A percentile compares a stretch with the other conserved stretches of the same genome.
These are phyloP conservation scores for Cryptosporidium ubiquitum DNA, from an alignment of 169 alveolate genomes.

Conservation along the genomic window DNA sequence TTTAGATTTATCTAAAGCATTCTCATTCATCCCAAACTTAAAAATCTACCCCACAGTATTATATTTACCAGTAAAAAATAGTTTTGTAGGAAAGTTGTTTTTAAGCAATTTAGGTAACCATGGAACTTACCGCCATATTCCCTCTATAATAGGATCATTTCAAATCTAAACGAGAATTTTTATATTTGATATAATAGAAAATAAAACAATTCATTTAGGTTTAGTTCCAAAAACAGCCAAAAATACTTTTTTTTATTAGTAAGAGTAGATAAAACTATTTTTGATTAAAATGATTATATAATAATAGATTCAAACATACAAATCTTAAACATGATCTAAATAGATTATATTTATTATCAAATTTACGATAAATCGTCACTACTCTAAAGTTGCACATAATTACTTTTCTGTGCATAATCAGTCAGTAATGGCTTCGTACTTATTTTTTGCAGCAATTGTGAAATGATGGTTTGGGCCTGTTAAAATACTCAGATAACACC, in stretches of 20 bases:
- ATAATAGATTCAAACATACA: neutral
- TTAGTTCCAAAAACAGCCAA: too few relatives aligned
- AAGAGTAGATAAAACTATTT: too few relatives aligned
- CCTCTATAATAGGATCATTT: neutral
- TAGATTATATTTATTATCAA: neutral
- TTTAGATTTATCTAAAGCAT: neutral
- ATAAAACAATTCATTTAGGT: neutral
- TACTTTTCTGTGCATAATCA: neutral
- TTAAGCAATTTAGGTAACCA: neutral
- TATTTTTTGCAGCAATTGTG: constrained; percentile 60
- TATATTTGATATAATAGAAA: too few relatives aligned
- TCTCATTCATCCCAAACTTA: constrained; percentile 31
- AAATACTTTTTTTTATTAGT: neutral
- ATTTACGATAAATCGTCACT: neutral
- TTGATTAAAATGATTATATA: too few relatives aligned
- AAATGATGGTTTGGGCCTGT: constrained; percentile 74
- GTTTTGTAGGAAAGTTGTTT: neutral
- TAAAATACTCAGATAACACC: constrained; percentile 73
- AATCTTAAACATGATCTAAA: neutral
- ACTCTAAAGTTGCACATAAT: neutral
- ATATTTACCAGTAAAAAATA: neutral
- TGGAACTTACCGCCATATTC: neutral
- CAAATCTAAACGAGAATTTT: too few relatives aligned
- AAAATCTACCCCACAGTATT: neutral
- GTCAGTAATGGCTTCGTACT: constrained; percentile 45